Evolutionary conservation across 257 asterid species (phyloP).

Genomic region (Coffea eugenioides): DNA sequence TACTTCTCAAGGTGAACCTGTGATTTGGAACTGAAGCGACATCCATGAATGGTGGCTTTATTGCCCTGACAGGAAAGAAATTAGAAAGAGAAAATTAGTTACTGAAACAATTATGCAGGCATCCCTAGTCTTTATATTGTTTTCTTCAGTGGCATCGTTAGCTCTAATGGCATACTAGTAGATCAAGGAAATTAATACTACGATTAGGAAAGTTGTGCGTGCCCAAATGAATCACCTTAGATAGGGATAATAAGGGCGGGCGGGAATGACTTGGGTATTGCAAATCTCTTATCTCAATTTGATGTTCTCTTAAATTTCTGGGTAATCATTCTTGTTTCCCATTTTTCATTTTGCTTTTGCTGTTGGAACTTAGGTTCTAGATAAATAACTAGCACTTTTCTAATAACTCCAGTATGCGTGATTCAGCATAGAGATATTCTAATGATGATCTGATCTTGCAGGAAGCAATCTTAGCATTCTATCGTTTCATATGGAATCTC

Average conservation of each 20-base stretch:
- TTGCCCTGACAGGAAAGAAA: no score
- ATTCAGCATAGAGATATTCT: background rate
- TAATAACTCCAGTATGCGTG: background rate
- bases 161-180: background rate
- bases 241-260: background rate
- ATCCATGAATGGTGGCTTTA: no score
- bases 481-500: conserved; percentile 92
- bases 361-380: background rate
- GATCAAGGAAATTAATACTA: background rate
- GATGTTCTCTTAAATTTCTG: background rate
- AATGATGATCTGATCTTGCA: conserved; percentile 36
- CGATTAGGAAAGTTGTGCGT: background rate
- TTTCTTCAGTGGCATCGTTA: no score
- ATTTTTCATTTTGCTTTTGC: background rate
- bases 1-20: no score
- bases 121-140: no score
- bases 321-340: background rate
- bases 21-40: no score
- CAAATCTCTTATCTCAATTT: background rate
- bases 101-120: no score
- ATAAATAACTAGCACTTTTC: background rate
- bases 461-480: conserved; percentile 79
- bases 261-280: background rate
- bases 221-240: background rate
- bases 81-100: no score